Evolutionary conservation across 257 asterid species (phyloP).

Genomic region (Cordia subcordata): DNA sequence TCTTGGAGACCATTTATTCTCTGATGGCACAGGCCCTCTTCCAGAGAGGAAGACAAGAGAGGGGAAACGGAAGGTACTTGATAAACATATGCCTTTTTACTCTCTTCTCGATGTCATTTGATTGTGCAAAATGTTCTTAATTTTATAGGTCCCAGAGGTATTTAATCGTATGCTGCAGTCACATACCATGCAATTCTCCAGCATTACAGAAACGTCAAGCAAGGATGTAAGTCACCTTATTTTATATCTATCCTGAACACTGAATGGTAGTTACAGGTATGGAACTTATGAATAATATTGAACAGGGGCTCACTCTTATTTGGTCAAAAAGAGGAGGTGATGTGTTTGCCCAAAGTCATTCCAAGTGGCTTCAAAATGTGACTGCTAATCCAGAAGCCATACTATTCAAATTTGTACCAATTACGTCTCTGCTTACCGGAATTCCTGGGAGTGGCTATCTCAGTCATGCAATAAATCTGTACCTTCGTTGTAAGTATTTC

Average conservation of each 20-base stretch:
- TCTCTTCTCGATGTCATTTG: background rate
- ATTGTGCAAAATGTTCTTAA: conserved; percentile 15
- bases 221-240: conserved; percentile 67
- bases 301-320: conserved; percentile 89
- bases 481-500: conserved; percentile 68
- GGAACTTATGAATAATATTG: conserved; percentile 21
- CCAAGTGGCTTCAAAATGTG: conserved; percentile 97
- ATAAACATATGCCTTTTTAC: conserved; percentile 1
- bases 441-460: conserved; percentile 99
- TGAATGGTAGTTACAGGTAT: conserved; percentile 7
- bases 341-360: conserved; percentile 93
- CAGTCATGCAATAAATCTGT: conserved; percentile 96
- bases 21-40: conserved; percentile 72
- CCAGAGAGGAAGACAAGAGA: conserved; percentile 62
- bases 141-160: conserved; percentile 80
- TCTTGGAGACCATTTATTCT: conserved; percentile 89
- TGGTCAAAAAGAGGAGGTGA: conserved; percentile 99
- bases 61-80: conserved; percentile 50
- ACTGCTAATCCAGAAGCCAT: conserved; percentile 89
- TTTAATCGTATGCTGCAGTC: conserved; percentile 90
- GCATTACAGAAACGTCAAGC: conserved; percentile 92
- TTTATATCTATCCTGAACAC: conserved; percentile 11
- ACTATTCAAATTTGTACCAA: conserved; percentile 84
- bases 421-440: conserved; percentile 90
- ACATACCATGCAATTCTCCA: conserved; percentile 90